Evolutionary conservation across 768 basidiomycete species (phyloP).

Genomic region (Pleurotus citrinopileatus): DNA sequence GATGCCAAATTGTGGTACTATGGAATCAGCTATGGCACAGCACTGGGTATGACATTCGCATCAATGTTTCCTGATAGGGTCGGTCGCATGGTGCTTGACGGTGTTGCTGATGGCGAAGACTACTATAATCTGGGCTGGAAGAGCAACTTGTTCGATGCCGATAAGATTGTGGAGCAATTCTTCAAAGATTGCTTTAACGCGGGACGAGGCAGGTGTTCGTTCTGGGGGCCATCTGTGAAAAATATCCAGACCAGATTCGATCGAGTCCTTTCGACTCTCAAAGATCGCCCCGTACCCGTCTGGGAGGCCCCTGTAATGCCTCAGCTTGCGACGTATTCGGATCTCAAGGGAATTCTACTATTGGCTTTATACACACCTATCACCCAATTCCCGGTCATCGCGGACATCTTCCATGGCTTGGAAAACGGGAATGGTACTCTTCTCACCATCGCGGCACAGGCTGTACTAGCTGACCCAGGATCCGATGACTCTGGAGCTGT

Average conservation of each 20-base stretch:
- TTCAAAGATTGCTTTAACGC: constrained; percentile 19
- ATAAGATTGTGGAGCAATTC: constrained; percentile 19
- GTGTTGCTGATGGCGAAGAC: constrained; percentile 22
- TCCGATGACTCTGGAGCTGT: background rate
- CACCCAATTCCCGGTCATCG: constrained; percentile 14
- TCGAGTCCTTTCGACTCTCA: constrained; percentile 13
- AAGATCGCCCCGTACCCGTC: constrained; percentile 18
- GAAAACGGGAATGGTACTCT: constrained; percentile 20
- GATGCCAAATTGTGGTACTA: constrained; percentile 8
- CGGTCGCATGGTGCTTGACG: constrained; percentile 29
- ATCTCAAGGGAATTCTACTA: constrained; percentile 14
- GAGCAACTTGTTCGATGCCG: constrained; percentile 18
- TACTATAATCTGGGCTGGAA: constrained; percentile 17
- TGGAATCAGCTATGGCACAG: constrained; percentile 21
- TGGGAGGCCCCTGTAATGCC: constrained; percentile 10
- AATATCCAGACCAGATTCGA: constrained; percentile 16
- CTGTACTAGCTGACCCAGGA: background rate
- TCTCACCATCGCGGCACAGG: background rate
- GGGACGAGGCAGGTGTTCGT: constrained; percentile 19
- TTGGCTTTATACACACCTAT: constrained; percentile 21
- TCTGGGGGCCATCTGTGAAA: constrained; percentile 17
- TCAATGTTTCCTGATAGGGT: constrained; percentile 33
- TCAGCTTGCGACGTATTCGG: constrained; percentile 14
- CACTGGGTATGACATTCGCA: constrained; percentile 28
- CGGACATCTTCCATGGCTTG: constrained; percentile 19